These are phyloP conservation scores for Schizosaccharomyces osmophilus DNA, from an alignment of 805 yeast genomes.

Conservation along the genomic window DNA sequence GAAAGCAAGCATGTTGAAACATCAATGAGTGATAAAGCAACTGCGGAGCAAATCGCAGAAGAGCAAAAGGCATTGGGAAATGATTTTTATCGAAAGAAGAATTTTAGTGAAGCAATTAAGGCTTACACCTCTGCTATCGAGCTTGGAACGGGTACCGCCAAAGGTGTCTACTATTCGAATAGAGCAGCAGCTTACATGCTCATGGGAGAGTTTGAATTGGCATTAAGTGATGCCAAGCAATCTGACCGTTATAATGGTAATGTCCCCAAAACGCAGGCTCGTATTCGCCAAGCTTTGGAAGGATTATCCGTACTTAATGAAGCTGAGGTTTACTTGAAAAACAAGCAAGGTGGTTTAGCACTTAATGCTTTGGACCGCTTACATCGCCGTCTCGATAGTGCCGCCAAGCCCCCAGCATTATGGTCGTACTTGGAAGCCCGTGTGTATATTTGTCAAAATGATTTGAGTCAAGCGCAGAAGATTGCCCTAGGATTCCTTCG, in stretches of 20 bases:
- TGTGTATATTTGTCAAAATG: conserved; percentile 8
- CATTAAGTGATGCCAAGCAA: conserved; percentile 14
- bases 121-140: conserved; percentile 7
- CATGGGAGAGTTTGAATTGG: conserved; percentile 12
- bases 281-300: conserved; percentile 15
- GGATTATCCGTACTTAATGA: conserved; percentile 15
- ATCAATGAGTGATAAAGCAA: not conserved
- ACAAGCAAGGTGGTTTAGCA: conserved; percentile 13
- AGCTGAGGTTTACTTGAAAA: conserved; percentile 14
- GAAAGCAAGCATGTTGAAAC: not conserved
- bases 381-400: conserved; percentile 15
- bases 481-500: conserved; percentile 16
- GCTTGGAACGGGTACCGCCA: conserved; percentile 12
- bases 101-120: conserved; percentile 17
- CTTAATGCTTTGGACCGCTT: conserved; percentile 17
- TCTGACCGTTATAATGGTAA: conserved; percentile 14
- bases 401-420: conserved; percentile 12
- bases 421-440: conserved; percentile 10
- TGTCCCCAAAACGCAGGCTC: conserved; percentile 14
- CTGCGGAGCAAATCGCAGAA: not conserved
- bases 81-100: conserved; percentile 15
- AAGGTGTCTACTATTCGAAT: conserved; percentile 17
- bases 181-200: conserved; percentile 19
- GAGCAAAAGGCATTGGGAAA: conserved; percentile 13
- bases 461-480: conserved; percentile 16